These are phyloP conservation scores for Boletellus ananas DNA, from an alignment of 768 basidiomycete species.

Conservation along the genomic window DNA sequence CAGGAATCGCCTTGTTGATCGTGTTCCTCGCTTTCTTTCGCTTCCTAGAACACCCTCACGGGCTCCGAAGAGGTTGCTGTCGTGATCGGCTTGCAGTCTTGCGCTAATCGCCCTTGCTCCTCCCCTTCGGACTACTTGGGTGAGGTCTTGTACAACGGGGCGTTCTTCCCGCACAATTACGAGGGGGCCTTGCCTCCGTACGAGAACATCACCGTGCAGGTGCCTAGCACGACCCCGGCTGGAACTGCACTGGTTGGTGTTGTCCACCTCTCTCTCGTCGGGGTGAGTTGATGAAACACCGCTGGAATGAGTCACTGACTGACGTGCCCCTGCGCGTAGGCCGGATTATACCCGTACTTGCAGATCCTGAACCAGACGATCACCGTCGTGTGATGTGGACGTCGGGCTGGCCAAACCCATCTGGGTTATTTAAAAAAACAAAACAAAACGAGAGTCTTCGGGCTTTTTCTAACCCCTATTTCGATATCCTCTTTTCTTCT, in stretches of 20 bases:
- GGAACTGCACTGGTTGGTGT: slow-evolving; percentile 38
- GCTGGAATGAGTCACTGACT: background rate
- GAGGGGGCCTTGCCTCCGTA: slow-evolving; percentile 33
- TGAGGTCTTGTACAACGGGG: slow-evolving; percentile 46
- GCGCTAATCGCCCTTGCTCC: slow-evolving; percentile 26
- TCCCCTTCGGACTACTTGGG: slow-evolving; percentile 34
- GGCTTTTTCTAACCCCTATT: too few species aligned
- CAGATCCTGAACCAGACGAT: slow-evolving; percentile 34
- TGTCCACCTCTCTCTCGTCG: slow-evolving; percentile 37
- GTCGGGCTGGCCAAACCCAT: too few species aligned
- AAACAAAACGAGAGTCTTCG: too few species aligned
- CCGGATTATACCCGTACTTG: slow-evolving; percentile 26
- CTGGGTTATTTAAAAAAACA: too few species aligned
- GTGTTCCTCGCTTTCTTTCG: background rate
- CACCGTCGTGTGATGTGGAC: slow-evolving; percentile 14
- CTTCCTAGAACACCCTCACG: slow-evolving; percentile 35
- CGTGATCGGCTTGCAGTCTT: slow-evolving; percentile 42
- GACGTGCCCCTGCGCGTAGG: slow-evolving; percentile 23
- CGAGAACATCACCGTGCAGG: slow-evolving; percentile 42
- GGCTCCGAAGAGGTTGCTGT: slow-evolving; percentile 43
- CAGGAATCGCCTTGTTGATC: background rate
- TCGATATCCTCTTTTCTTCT: too few species aligned
- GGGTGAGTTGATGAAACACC: slow-evolving; percentile 31
- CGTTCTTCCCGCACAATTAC: slow-evolving; percentile 37
- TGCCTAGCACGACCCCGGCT: slow-evolving; percentile 29